Evolutionary conservation across 768 basidiomycete species (phyloP), one percentile per base, ranked within the genome.

Genomic region (Solioccasus polychromus): DNA sequence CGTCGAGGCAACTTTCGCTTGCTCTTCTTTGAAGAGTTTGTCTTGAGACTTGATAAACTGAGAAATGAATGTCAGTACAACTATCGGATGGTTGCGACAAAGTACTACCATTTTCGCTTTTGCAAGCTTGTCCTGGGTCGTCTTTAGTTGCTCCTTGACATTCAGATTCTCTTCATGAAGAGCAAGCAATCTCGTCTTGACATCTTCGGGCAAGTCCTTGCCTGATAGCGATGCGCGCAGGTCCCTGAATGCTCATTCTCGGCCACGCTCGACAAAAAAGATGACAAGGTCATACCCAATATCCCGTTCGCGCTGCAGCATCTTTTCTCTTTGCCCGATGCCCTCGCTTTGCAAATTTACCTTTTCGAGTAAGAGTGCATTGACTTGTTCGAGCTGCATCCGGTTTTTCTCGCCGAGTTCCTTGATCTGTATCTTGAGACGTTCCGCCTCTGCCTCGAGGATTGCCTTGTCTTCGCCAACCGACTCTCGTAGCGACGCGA

Each of bases 31-130:
- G 68, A 93, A 86, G 23, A 92, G 72, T 52, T 87, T 88, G 68
- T 96, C 92, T 64, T 95, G 93, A 25, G 83, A 77, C 62, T 91
- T 92, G 71, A 97, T 92, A 66, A 95, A 93, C 89, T 94, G 57
- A 14, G 45, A 19, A n/a, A 19, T 29, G 14, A n/a, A 19, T 29
- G 14, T 51, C 23, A 50, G 25, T 30, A 48, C 31, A 14, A 28
- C n/a, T 19, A 39, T 19, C 29, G 5, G 39, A 47, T 15, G 35
- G 12, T 8, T 32, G n/a, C 9, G 17, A 29, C 2, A 8, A 18
- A 28, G 44, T 28, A 72, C 45, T 62, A 89, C 89, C 58, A 77
- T 73, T 56, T 82, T 84, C 5, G 92, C 91, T 62, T 92, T 92
- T 49, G 71, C 62, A 34, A 97, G 72, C 62, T 92, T 92, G 50